Base-by-base conservation (phyloP, 2,329 filamentous ascomycete genomes). In the Aspergillus bombycis region DNA sequence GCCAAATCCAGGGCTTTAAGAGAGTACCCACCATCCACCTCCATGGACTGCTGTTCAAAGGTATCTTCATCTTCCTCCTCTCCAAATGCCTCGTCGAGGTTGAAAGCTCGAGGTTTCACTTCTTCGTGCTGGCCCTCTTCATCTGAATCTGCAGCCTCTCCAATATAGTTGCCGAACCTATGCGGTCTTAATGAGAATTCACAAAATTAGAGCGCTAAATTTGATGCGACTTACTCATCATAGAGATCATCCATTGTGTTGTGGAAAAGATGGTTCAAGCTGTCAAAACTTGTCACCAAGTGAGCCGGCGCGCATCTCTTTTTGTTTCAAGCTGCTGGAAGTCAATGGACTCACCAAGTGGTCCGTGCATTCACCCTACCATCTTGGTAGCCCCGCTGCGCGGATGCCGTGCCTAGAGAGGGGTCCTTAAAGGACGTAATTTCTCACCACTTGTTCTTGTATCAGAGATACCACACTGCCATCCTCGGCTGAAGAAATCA, bases 81-180 rank as follows among this genome's bases (percentile, higher is more conserved):
- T 34, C 86, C 84, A 56, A 86, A 85, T 30, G 91, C 91, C 67
- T 94, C 90, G 72, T 92, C 84, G 71, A 89, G 86, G 66, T 88
- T 90, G 78, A 97, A 97, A 73, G 90, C 88, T 74, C 94, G 93
- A 72, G 91, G 90, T 75, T 87, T 87, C 63, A 88, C 88, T 78
- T 91, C 89, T 71, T 89, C 87, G 77, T 90, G 88, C 74, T 88
- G 87, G 76, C 93, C 88, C 72, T 92, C 94, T 74, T 94, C 94
- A 75, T 97, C 94, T 62, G 92, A 95, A 78, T 91, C 91, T 77
- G 89, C 90, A 74, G 92, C 92, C 80, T 97, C 95, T 75, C 95
- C 95, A 77, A 98, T 97, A 81, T 95, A 98, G 83, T 98, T 98
- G 75, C 94, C 94, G 82, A 98, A 98, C 84, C 93, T 96, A 70